phyloP scores from a whole-genome alignment of 495 filamentous ascomycete genomes.

The Penicillium cataractarum region DNA sequence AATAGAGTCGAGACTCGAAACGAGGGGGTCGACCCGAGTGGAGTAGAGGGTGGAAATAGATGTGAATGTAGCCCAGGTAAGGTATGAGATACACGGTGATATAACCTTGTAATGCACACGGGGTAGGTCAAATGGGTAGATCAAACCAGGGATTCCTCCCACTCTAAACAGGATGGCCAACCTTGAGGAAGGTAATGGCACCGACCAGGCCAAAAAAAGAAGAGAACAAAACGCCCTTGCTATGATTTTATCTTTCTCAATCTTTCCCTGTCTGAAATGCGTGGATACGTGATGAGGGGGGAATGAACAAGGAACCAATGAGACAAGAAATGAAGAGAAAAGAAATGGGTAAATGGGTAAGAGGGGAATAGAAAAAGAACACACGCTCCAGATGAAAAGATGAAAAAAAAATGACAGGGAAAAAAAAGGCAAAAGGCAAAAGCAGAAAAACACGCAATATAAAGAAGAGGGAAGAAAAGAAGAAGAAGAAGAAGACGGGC shows the following conservation, averaged over 20 bases:
- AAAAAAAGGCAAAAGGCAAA: neutral
- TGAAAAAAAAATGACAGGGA: no score
- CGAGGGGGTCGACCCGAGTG: no score
- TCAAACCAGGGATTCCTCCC: constrained; percentile 5
- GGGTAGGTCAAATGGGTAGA: no score
- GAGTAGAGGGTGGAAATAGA: neutral
- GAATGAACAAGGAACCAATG: neutral
- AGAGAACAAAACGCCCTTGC: constrained; percentile 30
- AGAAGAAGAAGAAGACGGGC: neutral
- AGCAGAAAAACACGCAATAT: neutral
- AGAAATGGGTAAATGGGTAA: neutral
- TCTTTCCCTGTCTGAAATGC: constrained; percentile 18
- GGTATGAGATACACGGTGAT: no score
- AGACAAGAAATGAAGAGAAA: constrained; percentile 6
- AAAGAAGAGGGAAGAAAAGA: neutral
- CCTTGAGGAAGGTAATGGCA: neutral
- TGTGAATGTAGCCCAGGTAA: no score
- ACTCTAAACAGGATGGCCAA: no score
- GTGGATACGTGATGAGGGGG: constrained; percentile 9
- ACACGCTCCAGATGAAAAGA: constrained; percentile 11
- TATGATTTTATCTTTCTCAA: constrained; percentile 25
- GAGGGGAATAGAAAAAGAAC: constrained; percentile 13
- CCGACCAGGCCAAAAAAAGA: neutral
- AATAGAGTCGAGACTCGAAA: no score
- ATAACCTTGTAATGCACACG: no score